phyloP scores from a whole-genome alignment of 177 flowering plant species.

The Vitis hybrid region DNA sequence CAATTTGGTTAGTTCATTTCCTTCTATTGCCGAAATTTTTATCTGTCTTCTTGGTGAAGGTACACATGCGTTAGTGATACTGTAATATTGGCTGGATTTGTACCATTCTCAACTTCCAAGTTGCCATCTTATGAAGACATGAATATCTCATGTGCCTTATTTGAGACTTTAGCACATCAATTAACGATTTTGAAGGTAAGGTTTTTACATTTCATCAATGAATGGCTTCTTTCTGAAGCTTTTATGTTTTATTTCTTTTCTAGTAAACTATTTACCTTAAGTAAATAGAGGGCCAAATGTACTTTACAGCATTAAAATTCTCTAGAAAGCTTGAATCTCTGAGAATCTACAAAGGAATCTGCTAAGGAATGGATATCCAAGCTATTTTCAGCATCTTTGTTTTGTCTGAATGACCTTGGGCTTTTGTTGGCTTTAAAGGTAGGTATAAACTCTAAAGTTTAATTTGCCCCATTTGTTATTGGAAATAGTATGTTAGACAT shows the following conservation, averaged over 20 bases:
- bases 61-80: slow-evolving; percentile 59
- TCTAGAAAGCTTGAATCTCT: slow-evolving; percentile 24
- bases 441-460: slow-evolving; percentile 3
- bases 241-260: too few species aligned
- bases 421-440: slow-evolving; percentile 76
- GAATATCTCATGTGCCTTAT: slow-evolving; percentile 27
- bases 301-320: slow-evolving; percentile 38
- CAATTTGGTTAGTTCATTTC: too few species aligned
- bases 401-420: slow-evolving; percentile 75
- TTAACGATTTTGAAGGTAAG: slow-evolving; percentile 38
- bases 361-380: slow-evolving; percentile 36
- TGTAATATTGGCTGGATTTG: slow-evolving; percentile 41
- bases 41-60: slow-evolving; percentile 30
- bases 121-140: slow-evolving; percentile 34
- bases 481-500: neutral
- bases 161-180: slow-evolving; percentile 7
- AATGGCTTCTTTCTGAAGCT: too few species aligned
- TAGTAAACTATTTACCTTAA: neutral
- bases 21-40: neutral
- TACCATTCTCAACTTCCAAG: slow-evolving; percentile 53
- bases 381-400: slow-evolving; percentile 34
- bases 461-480: neutral
- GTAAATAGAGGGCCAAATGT: neutral
- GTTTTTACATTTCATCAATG: slow-evolving; percentile 23
- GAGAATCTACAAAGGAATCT: slow-evolving; percentile 22